phyloP scores from a whole-genome alignment of 2,329 filamentous ascomycete genomes.

The Blastomyces percursus region DNA sequence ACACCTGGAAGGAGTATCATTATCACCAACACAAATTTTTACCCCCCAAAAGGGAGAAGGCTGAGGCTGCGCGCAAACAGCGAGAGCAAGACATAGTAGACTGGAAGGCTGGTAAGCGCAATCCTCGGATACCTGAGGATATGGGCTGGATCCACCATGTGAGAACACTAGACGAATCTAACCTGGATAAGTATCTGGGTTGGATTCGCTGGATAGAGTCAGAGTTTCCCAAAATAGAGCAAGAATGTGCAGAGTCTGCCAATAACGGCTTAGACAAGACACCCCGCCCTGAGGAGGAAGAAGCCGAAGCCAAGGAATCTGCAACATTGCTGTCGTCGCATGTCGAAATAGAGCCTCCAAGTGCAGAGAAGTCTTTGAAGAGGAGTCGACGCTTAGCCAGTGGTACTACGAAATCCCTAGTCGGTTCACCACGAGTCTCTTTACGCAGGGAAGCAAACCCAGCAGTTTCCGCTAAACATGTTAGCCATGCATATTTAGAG shows the following conservation, averaged over 20 bases:
- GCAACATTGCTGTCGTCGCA: background rate
- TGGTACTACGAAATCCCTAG: background rate
- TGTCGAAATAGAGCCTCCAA: background rate
- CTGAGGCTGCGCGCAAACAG: background rate
- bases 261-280: background rate
- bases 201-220: conserved; percentile 5
- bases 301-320: background rate
- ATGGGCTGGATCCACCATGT: background rate
- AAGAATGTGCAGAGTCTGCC: background rate
- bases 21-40: conserved; percentile 2
- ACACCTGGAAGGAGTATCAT: conserved; percentile 9
- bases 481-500: background rate
- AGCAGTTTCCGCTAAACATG: background rate
- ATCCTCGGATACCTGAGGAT: background rate
- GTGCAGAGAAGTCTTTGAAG: background rate
- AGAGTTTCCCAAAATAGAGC: conserved; percentile 4
- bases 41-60: background rate
- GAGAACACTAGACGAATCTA: background rate
- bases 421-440: background rate
- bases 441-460: background rate
- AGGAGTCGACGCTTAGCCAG: background rate
- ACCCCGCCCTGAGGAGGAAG: background rate
- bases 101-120: background rate
- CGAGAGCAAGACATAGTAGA: background rate
- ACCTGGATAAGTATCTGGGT: background rate